Evolutionary conservation across 2,329 filamentous ascomycete species (phyloP), one percentile per base, ranked within the genome.

Genomic region (Neospermospora avenae): DNA sequence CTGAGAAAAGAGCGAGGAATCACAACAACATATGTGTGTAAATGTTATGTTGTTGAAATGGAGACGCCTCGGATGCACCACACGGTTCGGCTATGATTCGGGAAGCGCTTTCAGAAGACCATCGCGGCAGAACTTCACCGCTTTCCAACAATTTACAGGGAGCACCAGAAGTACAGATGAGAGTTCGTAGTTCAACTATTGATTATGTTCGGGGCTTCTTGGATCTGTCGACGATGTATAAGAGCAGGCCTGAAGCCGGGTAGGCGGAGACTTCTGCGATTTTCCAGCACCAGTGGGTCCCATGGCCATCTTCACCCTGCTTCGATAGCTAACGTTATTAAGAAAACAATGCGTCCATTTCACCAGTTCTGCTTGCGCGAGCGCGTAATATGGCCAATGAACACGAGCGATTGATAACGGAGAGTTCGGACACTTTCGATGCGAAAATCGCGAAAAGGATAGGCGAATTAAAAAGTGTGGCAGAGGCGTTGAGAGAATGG

Each of bases 381-480:
- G 86, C 86, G 8, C 78, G 80, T 34, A 77, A 77, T 61, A 75
- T 89, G 46, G 77, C 83, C 0, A 74, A 75, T 64, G 86, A 89
- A 65, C 81, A 88, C 68, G 77, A 80, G 31, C 73, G 77, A 46
- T 77, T 89, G n/a, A 77, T 78, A 52, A 72, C 72, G 25, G 72
- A 77, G 18, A 79, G 87, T 22, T 78, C 78, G 44, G 74, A 76
- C 28, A 75, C 77, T 51, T 89, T 86, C 69, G 83, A 88, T 66
- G 68, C 78, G 0, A 79, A 80, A 55, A 79, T 77, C 3, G 84
- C 85, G 0, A 85, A 83, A 67, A 80, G 85, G 39, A 77, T 80
- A 1, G 86, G 86, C 67, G 85, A 88, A 72, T 76, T 88, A 39
- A 80, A 81, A 46, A 75, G 78, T 18, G 81, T 89, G 8, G 80